phyloP scores from a whole-genome alignment of 257 asterid species.

The Salvia miltiorrhiza region DNA sequence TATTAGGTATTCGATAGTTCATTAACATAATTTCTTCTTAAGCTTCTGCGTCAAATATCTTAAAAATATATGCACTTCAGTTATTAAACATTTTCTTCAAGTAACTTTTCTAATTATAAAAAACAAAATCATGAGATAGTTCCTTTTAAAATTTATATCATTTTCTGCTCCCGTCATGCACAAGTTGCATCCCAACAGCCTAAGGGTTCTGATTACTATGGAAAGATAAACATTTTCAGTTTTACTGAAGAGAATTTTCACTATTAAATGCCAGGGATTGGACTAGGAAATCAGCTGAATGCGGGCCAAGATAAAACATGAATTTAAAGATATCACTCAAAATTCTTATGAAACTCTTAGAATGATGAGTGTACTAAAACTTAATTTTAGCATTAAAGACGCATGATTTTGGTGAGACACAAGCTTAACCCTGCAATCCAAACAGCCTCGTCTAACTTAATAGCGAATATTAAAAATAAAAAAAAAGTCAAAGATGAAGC shows the following conservation, averaged over 20 bases:
- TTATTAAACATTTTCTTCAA: background rate
- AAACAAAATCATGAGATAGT: background rate
- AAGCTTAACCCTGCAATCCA: background rate
- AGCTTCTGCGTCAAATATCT: background rate
- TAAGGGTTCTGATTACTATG: background rate
- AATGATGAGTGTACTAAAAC: background rate
- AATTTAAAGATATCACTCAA: background rate
- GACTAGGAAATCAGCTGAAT: slow-evolving; percentile 2
- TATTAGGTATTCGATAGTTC: background rate
- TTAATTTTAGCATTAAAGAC: background rate
- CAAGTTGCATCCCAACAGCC: slow-evolving; percentile 1
- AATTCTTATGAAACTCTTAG: background rate
- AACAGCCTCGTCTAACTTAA: background rate
- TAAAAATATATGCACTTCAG: background rate
- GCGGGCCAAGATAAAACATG: background rate
- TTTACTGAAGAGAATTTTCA: background rate
- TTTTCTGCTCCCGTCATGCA: background rate
- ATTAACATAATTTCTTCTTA: background rate
- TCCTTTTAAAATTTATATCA: background rate
- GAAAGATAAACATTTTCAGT: background rate
- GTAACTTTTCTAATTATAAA: background rate
- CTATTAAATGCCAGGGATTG: slow-evolving; percentile 10
- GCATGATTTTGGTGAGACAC: background rate
- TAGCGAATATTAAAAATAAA: background rate
- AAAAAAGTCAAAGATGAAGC: background rate